phyloP scores from a whole-genome alignment of 768 basidiomycete species.

The Clitopilus passeckerianus region DNA sequence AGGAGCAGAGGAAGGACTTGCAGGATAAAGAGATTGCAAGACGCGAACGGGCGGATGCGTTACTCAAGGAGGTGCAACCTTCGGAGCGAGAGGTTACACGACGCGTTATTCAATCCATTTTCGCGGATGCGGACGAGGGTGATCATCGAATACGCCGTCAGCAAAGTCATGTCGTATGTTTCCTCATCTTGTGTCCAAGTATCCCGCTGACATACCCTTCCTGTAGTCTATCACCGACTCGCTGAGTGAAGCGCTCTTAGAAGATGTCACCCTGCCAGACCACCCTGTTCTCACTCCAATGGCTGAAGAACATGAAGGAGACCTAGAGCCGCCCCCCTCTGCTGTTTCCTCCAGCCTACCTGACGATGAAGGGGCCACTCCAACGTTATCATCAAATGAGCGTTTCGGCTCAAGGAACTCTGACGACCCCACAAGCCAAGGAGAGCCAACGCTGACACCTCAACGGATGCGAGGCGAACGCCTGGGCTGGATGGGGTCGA shows the following conservation, averaged over 20 bases:
- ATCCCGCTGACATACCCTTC: constrained; percentile 2
- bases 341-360: constrained; percentile 3
- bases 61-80: constrained; percentile 51
- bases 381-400: constrained; percentile 2
- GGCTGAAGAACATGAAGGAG: constrained; percentile 22
- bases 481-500: constrained; percentile 75
- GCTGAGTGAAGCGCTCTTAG: constrained; percentile 49
- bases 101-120: constrained; percentile 63
- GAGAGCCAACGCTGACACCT: constrained; percentile 9
- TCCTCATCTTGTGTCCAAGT: not conserved
- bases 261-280: constrained; percentile 35
- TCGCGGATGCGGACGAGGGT: constrained; percentile 45
- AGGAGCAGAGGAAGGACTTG: constrained; percentile 47
- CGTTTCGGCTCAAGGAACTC: not conserved
- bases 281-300: constrained; percentile 27
- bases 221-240: constrained; percentile 48
- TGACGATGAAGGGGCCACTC: constrained; percentile 5
- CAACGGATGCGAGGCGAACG: constrained; percentile 36
- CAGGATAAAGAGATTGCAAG: constrained; percentile 57
- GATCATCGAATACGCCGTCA: constrained; percentile 47
- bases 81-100: constrained; percentile 66
- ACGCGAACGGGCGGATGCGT: constrained; percentile 43
- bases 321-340: constrained; percentile 4
- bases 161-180: constrained; percentile 54
- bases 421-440: constrained; percentile 1